A percentile compares a stretch with the other conserved stretches of the same genome.
Conservation (phyloP, 495 filamentous ascomycete genomes). For the Neurospora terricola region DNA sequence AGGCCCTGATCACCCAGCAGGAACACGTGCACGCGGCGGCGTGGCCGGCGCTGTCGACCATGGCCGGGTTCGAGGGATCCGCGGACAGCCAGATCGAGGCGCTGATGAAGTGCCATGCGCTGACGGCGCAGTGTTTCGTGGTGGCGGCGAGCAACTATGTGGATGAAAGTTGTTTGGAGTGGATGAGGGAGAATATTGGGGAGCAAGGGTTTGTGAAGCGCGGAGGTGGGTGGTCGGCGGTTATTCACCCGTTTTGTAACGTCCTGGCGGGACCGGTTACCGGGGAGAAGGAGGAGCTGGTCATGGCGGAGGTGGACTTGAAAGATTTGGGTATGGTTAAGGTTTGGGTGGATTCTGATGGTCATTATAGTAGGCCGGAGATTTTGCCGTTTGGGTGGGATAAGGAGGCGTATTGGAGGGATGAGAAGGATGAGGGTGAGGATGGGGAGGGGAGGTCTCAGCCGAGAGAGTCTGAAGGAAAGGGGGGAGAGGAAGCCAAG, state of each 20-base stretch:
- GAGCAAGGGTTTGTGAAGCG: slow-evolving; percentile 29
- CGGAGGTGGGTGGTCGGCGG: slow-evolving; percentile 30
- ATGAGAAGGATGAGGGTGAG: slow-evolving; percentile 14
- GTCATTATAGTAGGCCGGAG: slow-evolving; percentile 33
- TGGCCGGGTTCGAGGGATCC: slow-evolving; percentile 24
- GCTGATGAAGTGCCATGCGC: slow-evolving; percentile 33
- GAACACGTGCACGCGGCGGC: slow-evolving; percentile 32
- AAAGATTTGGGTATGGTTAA: slow-evolving; percentile 26
- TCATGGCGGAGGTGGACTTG: slow-evolving; percentile 30
- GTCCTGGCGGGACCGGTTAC: slow-evolving; percentile 27
- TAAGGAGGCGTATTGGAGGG: slow-evolving; percentile 23
- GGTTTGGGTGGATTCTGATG: slow-evolving; percentile 29
- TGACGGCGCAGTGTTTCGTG: slow-evolving; percentile 33
- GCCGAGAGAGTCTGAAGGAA: neutral
- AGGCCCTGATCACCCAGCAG: slow-evolving; percentile 29
- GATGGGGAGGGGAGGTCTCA: neutral
- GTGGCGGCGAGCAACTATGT: slow-evolving; percentile 30
- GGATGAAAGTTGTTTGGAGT: slow-evolving; percentile 28
- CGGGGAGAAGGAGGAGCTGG: slow-evolving; percentile 22
- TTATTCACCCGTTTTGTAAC: slow-evolving; percentile 28
- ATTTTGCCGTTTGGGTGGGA: slow-evolving; percentile 26
- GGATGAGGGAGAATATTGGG: slow-evolving; percentile 32
- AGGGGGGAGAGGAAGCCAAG: neutral
- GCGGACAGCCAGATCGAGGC: slow-evolving; percentile 34
- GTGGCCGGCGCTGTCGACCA: slow-evolving; percentile 32